Percentiles rank a stretch among this genome's conserved stretches.
Conservation (phyloP, 176 grass and related monocot species). For the Tillandsia fasciculata region DNA sequence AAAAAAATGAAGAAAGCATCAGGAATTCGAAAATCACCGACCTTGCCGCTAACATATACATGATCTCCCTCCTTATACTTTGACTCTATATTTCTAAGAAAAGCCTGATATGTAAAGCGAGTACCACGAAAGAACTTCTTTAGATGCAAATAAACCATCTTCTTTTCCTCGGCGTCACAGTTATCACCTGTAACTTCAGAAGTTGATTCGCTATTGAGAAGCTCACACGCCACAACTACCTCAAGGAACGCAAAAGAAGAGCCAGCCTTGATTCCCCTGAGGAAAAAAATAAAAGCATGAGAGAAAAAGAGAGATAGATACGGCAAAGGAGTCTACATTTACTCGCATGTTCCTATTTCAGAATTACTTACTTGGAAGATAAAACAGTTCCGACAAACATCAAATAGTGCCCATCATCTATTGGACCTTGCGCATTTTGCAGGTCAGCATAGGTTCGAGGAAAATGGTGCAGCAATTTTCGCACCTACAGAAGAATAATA, state of each 20-base stretch:
- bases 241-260: constrained; percentile 53
- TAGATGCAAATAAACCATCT: constrained; percentile 78
- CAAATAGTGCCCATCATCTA: constrained; percentile 78
- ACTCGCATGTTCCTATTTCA: constrained; percentile 14
- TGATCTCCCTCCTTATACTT: constrained; percentile 75
- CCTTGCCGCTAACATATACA: constrained; percentile 92
- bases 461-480: constrained; percentile 94
- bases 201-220: constrained; percentile 34
- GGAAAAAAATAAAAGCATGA: constrained; percentile 7
- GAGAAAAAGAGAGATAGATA: background rate
- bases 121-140: constrained; percentile 64
- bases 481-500: constrained; percentile 39
- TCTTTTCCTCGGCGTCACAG: constrained; percentile 30
- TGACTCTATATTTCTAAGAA: constrained; percentile 64
- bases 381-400: constrained; percentile 70
- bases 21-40: constrained; percentile 27
- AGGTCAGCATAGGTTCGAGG: constrained; percentile 84
- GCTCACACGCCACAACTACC: constrained; percentile 60
- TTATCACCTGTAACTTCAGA: constrained; percentile 33
- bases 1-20: background rate
- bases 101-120: constrained; percentile 43
- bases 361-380: constrained; percentile 68
- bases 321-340: background rate
- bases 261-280: constrained; percentile 50
- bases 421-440: constrained; percentile 55